Evolutionary conservation across 192 early-diverging fungal genomes (phyloP).

Genomic region (Coemansia sp.): DNA sequence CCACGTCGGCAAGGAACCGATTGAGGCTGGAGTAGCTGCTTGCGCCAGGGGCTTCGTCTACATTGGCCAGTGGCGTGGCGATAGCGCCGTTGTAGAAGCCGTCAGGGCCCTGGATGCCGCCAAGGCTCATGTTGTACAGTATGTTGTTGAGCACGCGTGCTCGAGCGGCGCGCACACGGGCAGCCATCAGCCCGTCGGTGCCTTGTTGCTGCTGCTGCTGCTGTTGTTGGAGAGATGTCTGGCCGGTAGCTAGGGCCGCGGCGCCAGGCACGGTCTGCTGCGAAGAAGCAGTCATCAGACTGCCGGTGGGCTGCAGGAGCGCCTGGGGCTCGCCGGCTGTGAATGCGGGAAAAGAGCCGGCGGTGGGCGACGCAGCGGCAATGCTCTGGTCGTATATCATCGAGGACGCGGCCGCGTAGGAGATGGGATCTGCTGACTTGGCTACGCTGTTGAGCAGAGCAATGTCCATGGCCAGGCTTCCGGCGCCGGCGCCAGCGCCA

Average conservation of each 20-base stretch:
- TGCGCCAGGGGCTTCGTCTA: background rate
- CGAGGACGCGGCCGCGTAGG: slow-evolving; percentile 8
- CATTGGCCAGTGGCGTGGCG: slow-evolving; percentile 1
- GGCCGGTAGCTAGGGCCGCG: background rate
- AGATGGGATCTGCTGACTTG: slow-evolving; percentile 7
- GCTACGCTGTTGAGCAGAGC: slow-evolving; percentile 11
- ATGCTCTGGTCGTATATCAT: slow-evolving; percentile 12
- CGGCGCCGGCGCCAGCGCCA: background rate
- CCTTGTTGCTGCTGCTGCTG: slow-evolving; percentile 6
- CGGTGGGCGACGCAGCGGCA: background rate
- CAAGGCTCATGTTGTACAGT: slow-evolving; percentile 42
- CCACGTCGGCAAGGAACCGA: slow-evolving; percentile 18
- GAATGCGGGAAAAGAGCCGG: background rate
- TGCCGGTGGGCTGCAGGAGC: background rate
- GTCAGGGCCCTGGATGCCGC: slow-evolving; percentile 46
- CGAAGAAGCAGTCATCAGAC: background rate
- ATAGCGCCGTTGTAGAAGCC: slow-evolving; percentile 29
- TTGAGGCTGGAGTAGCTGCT: slow-evolving; percentile 8
- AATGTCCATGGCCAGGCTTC: slow-evolving; percentile 14
- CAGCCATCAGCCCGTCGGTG: background rate
- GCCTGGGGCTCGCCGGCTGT: background rate
- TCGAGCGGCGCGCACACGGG: slow-evolving; percentile 14
- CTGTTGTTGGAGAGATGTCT: background rate
- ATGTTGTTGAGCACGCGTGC: slow-evolving; percentile 28
- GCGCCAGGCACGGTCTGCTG: no score